These are phyloP conservation scores for Alternaria brassicicola DNA, from an alignment of 2,329 filamentous ascomycete genomes.

Conservation along the genomic window DNA sequence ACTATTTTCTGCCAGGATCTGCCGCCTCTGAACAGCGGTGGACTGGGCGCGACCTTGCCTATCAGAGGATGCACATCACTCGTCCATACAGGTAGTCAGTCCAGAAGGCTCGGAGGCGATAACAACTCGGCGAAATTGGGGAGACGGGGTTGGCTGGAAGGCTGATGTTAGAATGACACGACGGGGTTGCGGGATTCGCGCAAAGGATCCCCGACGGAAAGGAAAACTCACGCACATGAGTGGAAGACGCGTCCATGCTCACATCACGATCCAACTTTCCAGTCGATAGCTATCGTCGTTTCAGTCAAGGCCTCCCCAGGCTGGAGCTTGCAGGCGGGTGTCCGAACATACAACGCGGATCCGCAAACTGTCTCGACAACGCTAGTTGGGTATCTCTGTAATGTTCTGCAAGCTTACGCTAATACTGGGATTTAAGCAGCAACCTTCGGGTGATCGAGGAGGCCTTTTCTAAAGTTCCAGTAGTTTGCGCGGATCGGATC, in stretches of 20 bases:
- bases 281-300: conserved; percentile 11
- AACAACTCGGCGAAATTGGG: conserved; percentile 22
- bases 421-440: conserved; percentile 25
- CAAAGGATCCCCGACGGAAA: conserved; percentile 25
- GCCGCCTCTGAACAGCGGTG: conserved; percentile 19
- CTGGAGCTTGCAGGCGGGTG: not conserved
- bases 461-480: conserved; percentile 76
- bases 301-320: conserved; percentile 9
- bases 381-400: conserved; percentile 34
- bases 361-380: conserved; percentile 23
- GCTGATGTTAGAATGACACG: conserved; percentile 12
- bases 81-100: conserved; percentile 25
- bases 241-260: conserved; percentile 13
- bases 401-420: conserved; percentile 7
- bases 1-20: conserved; percentile 29
- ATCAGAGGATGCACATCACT: conserved; percentile 17
- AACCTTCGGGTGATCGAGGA: conserved; percentile 34
- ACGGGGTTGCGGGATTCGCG: conserved; percentile 26
- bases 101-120: conserved; percentile 21
- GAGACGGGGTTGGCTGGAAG: conserved; percentile 12
- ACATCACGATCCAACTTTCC: conserved; percentile 18
- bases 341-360: conserved; percentile 16
- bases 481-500: conserved; percentile 91
- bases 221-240: conserved; percentile 18
- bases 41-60: conserved; percentile 23